These are phyloP conservation scores for Ustulina deusta DNA, from an alignment of 2,329 filamentous ascomycete species.

Conservation along the genomic window DNA sequence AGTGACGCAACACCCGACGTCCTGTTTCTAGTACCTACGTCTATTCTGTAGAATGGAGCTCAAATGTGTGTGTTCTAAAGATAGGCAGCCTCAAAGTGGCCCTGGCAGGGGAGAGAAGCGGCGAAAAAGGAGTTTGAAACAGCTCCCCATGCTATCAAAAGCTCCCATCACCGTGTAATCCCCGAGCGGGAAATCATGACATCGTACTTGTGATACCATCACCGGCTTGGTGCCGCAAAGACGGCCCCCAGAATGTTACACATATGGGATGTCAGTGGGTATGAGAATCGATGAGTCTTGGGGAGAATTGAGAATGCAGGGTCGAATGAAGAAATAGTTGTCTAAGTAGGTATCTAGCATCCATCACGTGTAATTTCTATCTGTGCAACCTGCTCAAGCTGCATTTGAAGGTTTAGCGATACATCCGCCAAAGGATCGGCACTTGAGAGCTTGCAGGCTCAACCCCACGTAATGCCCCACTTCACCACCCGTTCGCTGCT, in stretches of 20 bases:
- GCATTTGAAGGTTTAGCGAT: no score
- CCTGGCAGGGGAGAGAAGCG: not conserved
- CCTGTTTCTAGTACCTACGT: not conserved
- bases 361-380: no score
- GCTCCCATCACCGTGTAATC: conserved; percentile 23
- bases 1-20: not conserved
- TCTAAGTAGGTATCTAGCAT: no score
- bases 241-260: no score
- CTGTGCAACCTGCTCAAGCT: no score
- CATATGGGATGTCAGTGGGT: not conserved
- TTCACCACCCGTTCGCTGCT: no score
- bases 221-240: no score
- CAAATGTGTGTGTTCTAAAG: not conserved
- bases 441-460: not conserved
- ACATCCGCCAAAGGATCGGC: not conserved
- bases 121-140: not conserved
- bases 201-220: conserved; percentile 1
- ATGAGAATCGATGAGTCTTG: not conserved
- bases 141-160: not conserved
- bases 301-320: no score
- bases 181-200: conserved; percentile 25
- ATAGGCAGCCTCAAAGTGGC: not conserved
- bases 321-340: no score
- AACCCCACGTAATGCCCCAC: not conserved
- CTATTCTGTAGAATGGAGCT: not conserved